Conservation (phyloP, 2,329 filamentous ascomycete species). For the Colletotrichum abscissum region DNA sequence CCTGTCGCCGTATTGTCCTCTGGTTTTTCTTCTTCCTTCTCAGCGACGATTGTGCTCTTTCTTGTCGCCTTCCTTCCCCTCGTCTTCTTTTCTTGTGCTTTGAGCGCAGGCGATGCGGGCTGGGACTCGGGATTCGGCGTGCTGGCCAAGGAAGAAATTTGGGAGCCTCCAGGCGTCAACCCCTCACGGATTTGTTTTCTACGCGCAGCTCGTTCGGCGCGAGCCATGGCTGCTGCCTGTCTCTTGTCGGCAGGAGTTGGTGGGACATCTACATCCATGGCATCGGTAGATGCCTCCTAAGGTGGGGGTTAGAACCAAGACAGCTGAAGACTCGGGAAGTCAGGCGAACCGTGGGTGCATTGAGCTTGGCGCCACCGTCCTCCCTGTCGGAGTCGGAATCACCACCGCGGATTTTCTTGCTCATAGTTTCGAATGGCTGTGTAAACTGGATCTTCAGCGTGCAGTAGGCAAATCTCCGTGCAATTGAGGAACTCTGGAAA, state of each 20-base stretch:
- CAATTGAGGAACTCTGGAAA: conserved; percentile 5
- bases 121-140: conserved; percentile 27
- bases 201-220: conserved; percentile 30
- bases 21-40: neutral
- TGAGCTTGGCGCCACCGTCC: conserved; percentile 29
- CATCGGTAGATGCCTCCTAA: conserved; percentile 14
- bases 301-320: conserved; percentile 17
- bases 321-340: neutral
- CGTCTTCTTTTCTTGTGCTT: conserved; percentile 30
- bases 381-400: conserved; percentile 28
- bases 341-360: conserved; percentile 21
- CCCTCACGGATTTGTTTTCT: conserved; percentile 30
- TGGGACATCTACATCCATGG: conserved; percentile 28
- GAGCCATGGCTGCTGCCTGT: conserved; percentile 22
- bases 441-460: neutral
- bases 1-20: conserved; percentile 8
- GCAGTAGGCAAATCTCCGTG: neutral
- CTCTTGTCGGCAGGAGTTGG: conserved; percentile 24
- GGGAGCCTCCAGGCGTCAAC: conserved; percentile 3
- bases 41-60: conserved; percentile 13
- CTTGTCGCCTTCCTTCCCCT: conserved; percentile 26
- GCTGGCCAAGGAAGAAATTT: conserved; percentile 19
- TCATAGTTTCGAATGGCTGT: conserved; percentile 9
- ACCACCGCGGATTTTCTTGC: conserved; percentile 6
- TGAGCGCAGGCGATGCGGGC: conserved; percentile 19